Evolutionary conservation across 2,329 filamentous ascomycete genomes (phyloP), one percentile per base, ranked within the genome.

Genomic region (Aotearoamyces nothofagi): DNA sequence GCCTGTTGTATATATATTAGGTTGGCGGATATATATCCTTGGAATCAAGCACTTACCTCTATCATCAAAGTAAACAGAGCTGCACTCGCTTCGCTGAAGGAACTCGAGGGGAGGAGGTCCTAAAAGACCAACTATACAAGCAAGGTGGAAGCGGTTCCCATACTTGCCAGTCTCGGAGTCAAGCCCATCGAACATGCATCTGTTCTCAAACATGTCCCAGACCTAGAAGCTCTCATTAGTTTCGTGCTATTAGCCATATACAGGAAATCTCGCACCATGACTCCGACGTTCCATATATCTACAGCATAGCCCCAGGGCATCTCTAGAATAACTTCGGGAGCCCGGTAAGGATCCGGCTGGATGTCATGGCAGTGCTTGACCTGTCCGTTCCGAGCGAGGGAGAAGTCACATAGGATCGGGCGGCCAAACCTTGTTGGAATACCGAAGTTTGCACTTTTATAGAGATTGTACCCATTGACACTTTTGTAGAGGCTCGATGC

Each of bases 241-340:
- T 27, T 38, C 25, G 24, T 6, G 5, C 27, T 34, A 30, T 33
- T 32, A 29, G 27, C 25, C 27, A 35, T 23, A 33, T 26, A 29
- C 30, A 39, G 29, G 20, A 38, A 33, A 25, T 37, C 29, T n/a
- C n/a, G n/a, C 38, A 55, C 52, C 39, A 55, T 26, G 9, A 55
- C 38, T 19, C 46, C 52, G 2, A 46, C 32, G 17, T 46, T 52
- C 54, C 53, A 57, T 11, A 47, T 38, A 38, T 57, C 53, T 11
- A 54, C 46, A 9, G 37, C 22, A 20, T 39, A 36, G 7, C 45
- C 43, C 51, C 52, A 56, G 1, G 37, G 31, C 43, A 54, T 53
- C 14, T 43, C 40, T 10, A 55, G 42, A 36, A 55, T 48, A 5
- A 57, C 45, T 32, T 56, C 54, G 0, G 52, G 53, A 13, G 52